Conservation (phyloP, 2,329 filamentous ascomycete species). For the Calonectria multiphialidica region DNA sequence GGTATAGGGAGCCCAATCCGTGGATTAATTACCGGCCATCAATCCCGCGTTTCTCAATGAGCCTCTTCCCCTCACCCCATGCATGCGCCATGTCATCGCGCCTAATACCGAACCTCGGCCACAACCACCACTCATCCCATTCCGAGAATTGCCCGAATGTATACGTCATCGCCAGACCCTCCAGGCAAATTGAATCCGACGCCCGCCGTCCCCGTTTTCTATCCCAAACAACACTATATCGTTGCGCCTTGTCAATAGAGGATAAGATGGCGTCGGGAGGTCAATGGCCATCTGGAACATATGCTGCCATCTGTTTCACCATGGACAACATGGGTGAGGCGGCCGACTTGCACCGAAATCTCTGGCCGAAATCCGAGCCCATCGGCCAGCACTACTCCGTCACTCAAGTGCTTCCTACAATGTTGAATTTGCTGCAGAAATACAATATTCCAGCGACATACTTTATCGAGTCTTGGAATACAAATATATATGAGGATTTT, state of each 20-base stretch:
- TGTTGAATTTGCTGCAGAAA: background rate
- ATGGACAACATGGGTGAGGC: slow-evolving; percentile 22
- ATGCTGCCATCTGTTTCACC: slow-evolving; percentile 9
- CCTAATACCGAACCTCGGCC: background rate
- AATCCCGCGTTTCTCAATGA: background rate
- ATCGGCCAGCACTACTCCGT: slow-evolving; percentile 10
- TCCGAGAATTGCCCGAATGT: background rate
- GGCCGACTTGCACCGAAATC: slow-evolving; percentile 5
- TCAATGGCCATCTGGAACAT: slow-evolving; percentile 8
- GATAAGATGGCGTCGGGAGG: background rate
- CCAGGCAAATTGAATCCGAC: background rate
- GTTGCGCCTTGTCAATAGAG: background rate
- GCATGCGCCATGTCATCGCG: background rate
- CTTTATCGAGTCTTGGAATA: slow-evolving; percentile 21
- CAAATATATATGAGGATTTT: slow-evolving; percentile 9
- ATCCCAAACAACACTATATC: background rate
- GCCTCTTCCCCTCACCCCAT: background rate
- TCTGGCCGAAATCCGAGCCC: slow-evolving; percentile 8
- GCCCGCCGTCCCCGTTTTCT: background rate
- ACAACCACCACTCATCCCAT: background rate
- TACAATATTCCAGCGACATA: slow-evolving; percentile 9
- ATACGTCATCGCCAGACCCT: background rate
- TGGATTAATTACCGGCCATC: background rate
- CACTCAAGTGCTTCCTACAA: background rate
- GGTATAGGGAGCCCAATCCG: background rate